Evolutionary conservation across 208 protist species (phyloP).

Genomic region (Endotrypanum monterogeii): DNA sequence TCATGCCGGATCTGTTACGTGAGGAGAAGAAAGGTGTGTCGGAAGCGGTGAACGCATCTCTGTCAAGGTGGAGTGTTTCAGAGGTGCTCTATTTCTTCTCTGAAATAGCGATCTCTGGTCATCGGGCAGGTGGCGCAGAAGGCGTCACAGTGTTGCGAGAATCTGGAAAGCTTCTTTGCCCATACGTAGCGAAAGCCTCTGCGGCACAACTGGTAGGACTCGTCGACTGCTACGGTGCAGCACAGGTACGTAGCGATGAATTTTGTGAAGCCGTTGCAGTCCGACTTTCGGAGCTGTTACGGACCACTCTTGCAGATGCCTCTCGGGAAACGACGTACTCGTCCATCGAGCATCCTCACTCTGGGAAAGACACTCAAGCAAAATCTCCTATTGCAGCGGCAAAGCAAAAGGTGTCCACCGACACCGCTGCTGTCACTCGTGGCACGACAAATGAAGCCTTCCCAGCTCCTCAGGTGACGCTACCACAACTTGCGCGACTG

Average conservation of each 20-base stretch:
- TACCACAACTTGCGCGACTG: conserved; percentile 46
- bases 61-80: conserved; percentile 30
- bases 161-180: conserved; percentile 40
- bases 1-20: conserved; percentile 27
- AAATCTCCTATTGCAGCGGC: background rate
- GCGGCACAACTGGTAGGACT: conserved; percentile 62
- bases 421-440: background rate
- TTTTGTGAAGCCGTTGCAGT: conserved; percentile 62
- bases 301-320: conserved; percentile 1
- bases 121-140: conserved; percentile 24
- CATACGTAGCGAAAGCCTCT: conserved; percentile 59
- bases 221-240: conserved; percentile 57
- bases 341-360: background rate
- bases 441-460: background rate
- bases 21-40: conserved; percentile 23
- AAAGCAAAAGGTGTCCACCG: too few relatives aligned
- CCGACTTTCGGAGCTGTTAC: conserved; percentile 41
- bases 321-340: conserved; percentile 2
- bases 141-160: conserved; percentile 55
- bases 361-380: background rate
- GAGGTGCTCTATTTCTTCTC: conserved; percentile 35
- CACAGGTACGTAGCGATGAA: conserved; percentile 70
- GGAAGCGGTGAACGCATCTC: conserved; percentile 19
- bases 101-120: conserved; percentile 11
- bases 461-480: conserved; percentile 15